phyloP scores from a whole-genome alignment of 2,329 filamentous ascomycete genomes.

The Pseudogymnoascus sp. region DNA sequence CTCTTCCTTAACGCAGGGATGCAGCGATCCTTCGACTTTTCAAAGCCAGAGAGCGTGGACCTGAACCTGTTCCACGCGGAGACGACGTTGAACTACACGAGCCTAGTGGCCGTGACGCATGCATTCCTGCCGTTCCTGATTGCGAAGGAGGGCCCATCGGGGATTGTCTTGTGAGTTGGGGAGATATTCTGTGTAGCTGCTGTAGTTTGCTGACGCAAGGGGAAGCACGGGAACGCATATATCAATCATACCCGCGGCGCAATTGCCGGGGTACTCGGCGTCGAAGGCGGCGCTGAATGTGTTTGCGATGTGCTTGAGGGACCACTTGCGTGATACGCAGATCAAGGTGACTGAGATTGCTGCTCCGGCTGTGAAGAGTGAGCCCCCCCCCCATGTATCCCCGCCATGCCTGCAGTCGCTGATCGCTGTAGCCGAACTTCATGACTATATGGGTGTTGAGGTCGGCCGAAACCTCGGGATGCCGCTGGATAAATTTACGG shows the following conservation, averaged over 20 bases:
- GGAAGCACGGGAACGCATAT: slow-evolving; percentile 18
- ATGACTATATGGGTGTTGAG: slow-evolving; percentile 38
- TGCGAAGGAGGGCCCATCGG: slow-evolving; percentile 11
- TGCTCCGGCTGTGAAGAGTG: slow-evolving; percentile 27
- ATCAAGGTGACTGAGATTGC: slow-evolving; percentile 38
- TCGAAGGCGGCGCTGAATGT: slow-evolving; percentile 39
- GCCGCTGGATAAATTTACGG: slow-evolving; percentile 38
- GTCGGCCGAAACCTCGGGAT: slow-evolving; percentile 40
- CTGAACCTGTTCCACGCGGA: slow-evolving; percentile 32
- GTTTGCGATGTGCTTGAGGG: slow-evolving; percentile 36
- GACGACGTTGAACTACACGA: slow-evolving; percentile 37
- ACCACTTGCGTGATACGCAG: slow-evolving; percentile 31
- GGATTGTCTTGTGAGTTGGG: slow-evolving; percentile 18
- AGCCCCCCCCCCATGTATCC: background rate
- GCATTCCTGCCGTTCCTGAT: slow-evolving; percentile 31
- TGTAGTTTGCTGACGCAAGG: slow-evolving; percentile 14
- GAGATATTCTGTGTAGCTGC: slow-evolving; percentile 10
- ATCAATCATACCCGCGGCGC: slow-evolving; percentile 15
- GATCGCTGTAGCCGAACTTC: slow-evolving; percentile 31
- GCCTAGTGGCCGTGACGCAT: slow-evolving; percentile 33
- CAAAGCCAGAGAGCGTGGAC: slow-evolving; percentile 36
- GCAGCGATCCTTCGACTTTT: slow-evolving; percentile 43
- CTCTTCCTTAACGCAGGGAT: slow-evolving; percentile 52
- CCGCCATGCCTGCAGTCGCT: background rate
- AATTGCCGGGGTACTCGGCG: slow-evolving; percentile 35